phyloP scores from a whole-genome alignment of 306 rosid genomes.

The Dalbergia oliveri region DNA sequence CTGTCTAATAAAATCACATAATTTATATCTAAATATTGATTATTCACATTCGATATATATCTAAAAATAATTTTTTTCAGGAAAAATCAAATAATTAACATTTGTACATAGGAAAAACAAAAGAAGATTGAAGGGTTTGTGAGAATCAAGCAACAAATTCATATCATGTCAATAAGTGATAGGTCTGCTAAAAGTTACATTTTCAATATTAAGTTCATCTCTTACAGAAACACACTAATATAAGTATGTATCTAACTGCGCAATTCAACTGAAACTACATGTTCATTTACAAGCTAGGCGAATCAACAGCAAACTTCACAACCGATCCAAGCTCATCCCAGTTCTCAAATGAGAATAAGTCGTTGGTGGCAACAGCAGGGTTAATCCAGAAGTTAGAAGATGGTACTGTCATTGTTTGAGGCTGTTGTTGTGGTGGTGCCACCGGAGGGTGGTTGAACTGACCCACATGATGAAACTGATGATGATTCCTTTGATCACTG shows the following conservation, averaged over 20 bases:
- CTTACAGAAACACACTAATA: background rate
- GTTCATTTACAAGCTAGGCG: conserved; percentile 41
- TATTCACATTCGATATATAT: no score
- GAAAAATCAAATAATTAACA: no score
- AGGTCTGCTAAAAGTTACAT: background rate
- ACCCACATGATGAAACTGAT: conserved; percentile 17
- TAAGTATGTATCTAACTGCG: background rate
- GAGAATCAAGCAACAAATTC: conserved; percentile 2
- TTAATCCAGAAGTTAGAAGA: conserved; percentile 56
- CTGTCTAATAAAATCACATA: no score
- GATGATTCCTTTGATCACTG: conserved; percentile 38
- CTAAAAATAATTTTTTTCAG: no score
- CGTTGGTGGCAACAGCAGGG: conserved; percentile 39
- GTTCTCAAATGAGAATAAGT: conserved; percentile 48
- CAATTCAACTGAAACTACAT: conserved; percentile 12
- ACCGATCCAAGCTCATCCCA: conserved; percentile 92
- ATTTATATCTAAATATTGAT: no score
- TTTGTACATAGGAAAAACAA: no score
- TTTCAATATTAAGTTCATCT: no score
- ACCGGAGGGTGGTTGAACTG: background rate
- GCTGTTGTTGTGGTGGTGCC: conserved; percentile 32
- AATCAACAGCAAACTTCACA: conserved; percentile 68
- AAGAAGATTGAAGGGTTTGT: background rate
- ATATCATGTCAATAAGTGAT: conserved; percentile 16
- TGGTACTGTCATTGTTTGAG: conserved; percentile 37